Evolutionary conservation across 2,329 filamentous ascomycete genomes (phyloP).

Genomic region (Stagonosporopsis tanaceti): DNA sequence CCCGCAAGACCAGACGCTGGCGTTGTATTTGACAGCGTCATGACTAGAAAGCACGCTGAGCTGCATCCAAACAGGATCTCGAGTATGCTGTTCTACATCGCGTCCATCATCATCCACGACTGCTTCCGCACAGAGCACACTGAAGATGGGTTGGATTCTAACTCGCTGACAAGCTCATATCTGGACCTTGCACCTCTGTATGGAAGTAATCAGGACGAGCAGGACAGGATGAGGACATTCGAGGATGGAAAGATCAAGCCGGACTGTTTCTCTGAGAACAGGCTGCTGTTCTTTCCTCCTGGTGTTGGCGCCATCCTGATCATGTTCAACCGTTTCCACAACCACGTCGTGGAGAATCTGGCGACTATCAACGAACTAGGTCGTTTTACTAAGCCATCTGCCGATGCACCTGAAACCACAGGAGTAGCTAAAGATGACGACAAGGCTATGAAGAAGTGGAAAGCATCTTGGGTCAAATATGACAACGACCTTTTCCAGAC

Average conservation of each 20-base stretch:
- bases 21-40: constrained; percentile 71
- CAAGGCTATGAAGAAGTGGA: constrained; percentile 34
- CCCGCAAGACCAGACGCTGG: constrained; percentile 70
- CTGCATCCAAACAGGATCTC: constrained; percentile 77
- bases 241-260: constrained; percentile 74
- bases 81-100: constrained; percentile 77
- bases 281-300: constrained; percentile 71
- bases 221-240: constrained; percentile 70
- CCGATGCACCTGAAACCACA: constrained; percentile 30
- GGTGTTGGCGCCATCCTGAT: constrained; percentile 73
- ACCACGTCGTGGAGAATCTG: constrained; percentile 80
- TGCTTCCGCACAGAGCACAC: constrained; percentile 70
- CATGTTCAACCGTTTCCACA: constrained; percentile 80
- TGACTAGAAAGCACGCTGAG: constrained; percentile 68
- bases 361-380: constrained; percentile 85
- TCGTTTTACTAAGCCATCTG: constrained; percentile 73
- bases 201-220: constrained; percentile 72
- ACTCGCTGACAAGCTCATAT: constrained; percentile 75
- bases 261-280: constrained; percentile 72
- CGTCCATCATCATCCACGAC: constrained; percentile 70
- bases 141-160: constrained; percentile 62
- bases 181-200: constrained; percentile 78
- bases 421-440: constrained; percentile 54
- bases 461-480: constrained; percentile 46
- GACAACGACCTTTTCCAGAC: constrained; percentile 62